Evolutionary conservation across 192 early-diverging fungal genomes (phyloP).

Genomic region (Gigaspora rosea): DNA sequence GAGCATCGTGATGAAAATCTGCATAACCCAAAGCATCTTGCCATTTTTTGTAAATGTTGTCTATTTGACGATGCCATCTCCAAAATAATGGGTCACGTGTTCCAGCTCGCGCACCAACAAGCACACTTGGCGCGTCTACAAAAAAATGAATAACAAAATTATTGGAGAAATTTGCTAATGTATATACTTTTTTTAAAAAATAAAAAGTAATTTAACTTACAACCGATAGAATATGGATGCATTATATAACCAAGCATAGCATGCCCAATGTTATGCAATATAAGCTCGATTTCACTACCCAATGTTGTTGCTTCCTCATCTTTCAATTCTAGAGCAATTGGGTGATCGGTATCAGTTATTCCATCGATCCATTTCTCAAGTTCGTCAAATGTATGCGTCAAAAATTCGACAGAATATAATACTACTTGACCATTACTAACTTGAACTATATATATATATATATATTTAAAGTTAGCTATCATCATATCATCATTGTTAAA

Average conservation of each 20-base stretch:
- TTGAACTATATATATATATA: not conserved
- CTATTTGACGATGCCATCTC: not conserved
- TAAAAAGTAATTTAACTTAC: not conserved
- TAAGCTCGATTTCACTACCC: not conserved
- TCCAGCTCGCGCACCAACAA: not conserved
- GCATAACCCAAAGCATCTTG: not conserved
- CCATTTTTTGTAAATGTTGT: not conserved
- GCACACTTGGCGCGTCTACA: not conserved
- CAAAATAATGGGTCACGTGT: not conserved
- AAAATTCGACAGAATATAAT: not conserved
- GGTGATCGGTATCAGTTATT: not conserved
- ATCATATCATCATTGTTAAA: not conserved
- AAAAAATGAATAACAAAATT: not conserved
- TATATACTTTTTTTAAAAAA: not conserved
- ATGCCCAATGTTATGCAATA: not conserved
- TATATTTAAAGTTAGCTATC: not conserved
- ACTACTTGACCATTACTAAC: not conserved
- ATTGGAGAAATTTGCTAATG: not conserved
- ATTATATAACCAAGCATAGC: not conserved
- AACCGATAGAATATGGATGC: not conserved
- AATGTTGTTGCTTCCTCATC: not conserved
- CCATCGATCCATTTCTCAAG: conserved; percentile 4
- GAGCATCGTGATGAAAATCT: not conserved
- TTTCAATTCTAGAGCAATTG: not conserved
- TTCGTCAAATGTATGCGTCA: not conserved